Evolutionary conservation across 1,284 basidiomycete genomes (phyloP), one percentile per base, ranked within the genome.

Genomic region (Irpex lacteus): DNA sequence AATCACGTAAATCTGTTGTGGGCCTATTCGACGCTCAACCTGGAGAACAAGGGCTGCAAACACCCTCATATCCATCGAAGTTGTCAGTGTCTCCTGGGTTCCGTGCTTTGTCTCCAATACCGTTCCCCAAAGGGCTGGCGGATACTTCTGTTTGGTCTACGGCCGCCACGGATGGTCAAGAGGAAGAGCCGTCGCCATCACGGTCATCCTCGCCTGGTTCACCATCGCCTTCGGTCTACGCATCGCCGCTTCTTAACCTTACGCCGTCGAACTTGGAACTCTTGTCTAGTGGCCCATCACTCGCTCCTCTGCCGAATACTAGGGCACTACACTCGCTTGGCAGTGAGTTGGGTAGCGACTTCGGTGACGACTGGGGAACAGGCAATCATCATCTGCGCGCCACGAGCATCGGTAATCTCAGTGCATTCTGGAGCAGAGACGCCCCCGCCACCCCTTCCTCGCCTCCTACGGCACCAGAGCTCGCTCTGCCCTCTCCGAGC

Each of bases 1-100:
- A 74, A 64, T 67, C 77, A n/a, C 83, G 90, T 60, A 88, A 85
- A 67, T 85, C 85, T 6, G 82, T 91, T 15, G 79, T 88, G 19
- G 88, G 87, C 7, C 75, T 91, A 6, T 91, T 92, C 67, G 85
- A 87, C 9, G 65, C 64, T 7, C 59, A 60, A 8, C 40, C 59
- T 7, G 58, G 36, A 2, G 57, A 57, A 37, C 54, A 65, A 5
- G 50, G n/a, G 2, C 40, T 49, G 8, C 18, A 47, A 60, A 44
- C 55, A 13, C 60, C 60, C 9, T 9, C 40, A 4, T 71, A 70
- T 57, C 68, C 71, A 1, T 59, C 65, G 13, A 63, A 64, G 18
- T 55, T 72, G 36, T 64, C 62, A 11, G 69, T 71, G 0, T 68
- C 71, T 5, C 65, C 70, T 0, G 60, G 65, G 7, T 71, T 72